A percentile compares a stretch with the other conserved stretches of the same genome.
These are phyloP conservation scores for Ascochyta clinopodiicola DNA, from an alignment of 2,329 filamentous ascomycete species.

Conservation along the genomic window DNA sequence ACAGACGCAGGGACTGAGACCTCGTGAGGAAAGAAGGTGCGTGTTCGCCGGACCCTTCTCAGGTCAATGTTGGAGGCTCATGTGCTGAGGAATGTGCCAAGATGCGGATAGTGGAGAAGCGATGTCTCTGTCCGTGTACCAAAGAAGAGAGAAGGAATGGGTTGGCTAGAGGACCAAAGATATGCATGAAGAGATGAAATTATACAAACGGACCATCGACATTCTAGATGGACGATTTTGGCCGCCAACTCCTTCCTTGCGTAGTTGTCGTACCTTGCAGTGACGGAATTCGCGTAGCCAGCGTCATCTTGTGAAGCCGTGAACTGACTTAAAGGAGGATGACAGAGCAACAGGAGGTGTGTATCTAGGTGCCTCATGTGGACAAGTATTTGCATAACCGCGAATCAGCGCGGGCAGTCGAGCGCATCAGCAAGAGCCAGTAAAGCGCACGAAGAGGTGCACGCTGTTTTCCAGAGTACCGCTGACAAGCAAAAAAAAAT, in stretches of 20 bases:
- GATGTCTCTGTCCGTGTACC: constrained; percentile 12
- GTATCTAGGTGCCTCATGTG: background rate
- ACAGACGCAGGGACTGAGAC: constrained; percentile 20
- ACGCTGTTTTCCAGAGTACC: background rate
- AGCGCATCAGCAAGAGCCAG: background rate
- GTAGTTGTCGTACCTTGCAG: constrained; percentile 2
- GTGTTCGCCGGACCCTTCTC: background rate
- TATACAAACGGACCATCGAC: background rate
- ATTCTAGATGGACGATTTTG: constrained; percentile 1
- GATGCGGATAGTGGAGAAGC: constrained; percentile 5
- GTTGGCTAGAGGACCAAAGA: constrained; percentile 12
- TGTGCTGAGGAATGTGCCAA: constrained; percentile 19
- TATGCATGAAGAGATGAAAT: constrained; percentile 8
- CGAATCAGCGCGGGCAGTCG: background rate
- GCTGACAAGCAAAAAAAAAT: no score
- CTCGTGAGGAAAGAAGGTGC: constrained; percentile 20
- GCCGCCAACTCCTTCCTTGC: constrained; percentile 8
- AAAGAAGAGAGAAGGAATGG: constrained; percentile 20
- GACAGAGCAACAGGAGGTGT: background rate
- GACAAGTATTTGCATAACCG: no score
- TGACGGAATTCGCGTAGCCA: background rate
- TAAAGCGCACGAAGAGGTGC: background rate
- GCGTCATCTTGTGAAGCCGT: background rate
- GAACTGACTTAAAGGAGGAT: background rate
- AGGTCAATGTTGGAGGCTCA: constrained; percentile 2